Base-by-base conservation (phyloP, 495 filamentous ascomycete species). In the Lasiosphaeris hirsuta region DNA sequence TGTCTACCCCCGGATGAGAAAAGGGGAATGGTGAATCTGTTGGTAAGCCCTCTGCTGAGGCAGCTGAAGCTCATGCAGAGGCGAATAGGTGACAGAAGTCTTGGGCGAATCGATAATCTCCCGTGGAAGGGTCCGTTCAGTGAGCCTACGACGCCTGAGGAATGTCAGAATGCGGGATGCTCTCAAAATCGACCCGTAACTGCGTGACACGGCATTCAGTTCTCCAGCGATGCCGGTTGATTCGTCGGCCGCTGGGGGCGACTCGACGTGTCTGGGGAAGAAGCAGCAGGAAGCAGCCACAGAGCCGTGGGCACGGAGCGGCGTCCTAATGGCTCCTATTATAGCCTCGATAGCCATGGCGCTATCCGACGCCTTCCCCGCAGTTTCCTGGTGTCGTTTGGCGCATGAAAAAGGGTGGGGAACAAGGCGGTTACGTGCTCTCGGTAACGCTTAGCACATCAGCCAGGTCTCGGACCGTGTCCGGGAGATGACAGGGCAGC, bases 381-480 rank as follows among this genome's bases (percentile, higher is more conserved):
- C 54, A 57, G 14, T 57, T 37, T 11, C 11, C 3, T 34, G 17
- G 15, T 48, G 53, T 14, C 49, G 23, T 17, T 17, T 14, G 39
- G 40, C 44, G 38, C 38, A 50, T 42, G 19, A 35, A 50, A 50
- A 49, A 45, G 17, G 34, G 44, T 45, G 54, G 54, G 54, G 54
- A 57, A 57, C 18, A 17, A 33, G 43, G 42, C 51, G 49, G 53
- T 55, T 34, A 55, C 53, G 53, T 55, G 40, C 53, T 47, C 53
- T 45, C 53, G 53, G 53, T 54, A 54, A 54, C 52, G 40, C 19
- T 14, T 10, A 18, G 7, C 52, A 10, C n/a, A 38, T 43, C 13
- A 14, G 19, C 43, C 43, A 23, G 10, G 18, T 42, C 4, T 50
- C 54, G 44, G 44, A 57, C 44, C 45, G 44, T 23, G 23, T 17